A percentile compares a stretch with the other conserved stretches of the same genome.
These are phyloP conservation scores for Hirschfeldia incana DNA, from an alignment of 345 rosid genomes.

Conservation along the genomic window DNA sequence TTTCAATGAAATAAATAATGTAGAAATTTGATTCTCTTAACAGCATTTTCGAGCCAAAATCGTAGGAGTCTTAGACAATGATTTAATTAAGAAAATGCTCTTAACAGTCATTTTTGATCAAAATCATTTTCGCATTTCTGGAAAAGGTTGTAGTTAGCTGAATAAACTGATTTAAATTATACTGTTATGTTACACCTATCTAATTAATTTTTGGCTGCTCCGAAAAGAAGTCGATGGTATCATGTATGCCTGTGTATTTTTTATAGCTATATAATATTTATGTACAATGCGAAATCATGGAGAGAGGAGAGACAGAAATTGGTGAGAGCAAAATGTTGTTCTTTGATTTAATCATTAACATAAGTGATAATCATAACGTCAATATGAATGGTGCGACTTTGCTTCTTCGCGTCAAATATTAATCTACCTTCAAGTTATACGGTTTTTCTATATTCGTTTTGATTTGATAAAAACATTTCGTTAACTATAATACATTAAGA, in stretches of 20 bases:
- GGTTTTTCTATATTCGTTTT: background rate
- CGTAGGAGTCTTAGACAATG: background rate
- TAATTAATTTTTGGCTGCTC: background rate
- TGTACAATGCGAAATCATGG: conserved; percentile 14
- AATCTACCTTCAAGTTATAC: background rate
- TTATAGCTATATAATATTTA: background rate
- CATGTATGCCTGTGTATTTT: background rate
- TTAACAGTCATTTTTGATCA: background rate
- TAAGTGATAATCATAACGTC: conserved; percentile 7
- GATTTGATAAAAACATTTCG: background rate
- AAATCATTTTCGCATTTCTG: background rate
- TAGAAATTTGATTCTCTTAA: background rate
- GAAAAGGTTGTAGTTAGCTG: background rate
- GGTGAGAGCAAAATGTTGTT: conserved; percentile 28
- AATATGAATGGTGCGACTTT: conserved; percentile 25
- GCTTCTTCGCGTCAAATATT: conserved; percentile 18
- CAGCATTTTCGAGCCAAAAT: background rate
- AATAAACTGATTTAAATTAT: background rate
- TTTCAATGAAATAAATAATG: background rate
- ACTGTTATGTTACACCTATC: background rate
- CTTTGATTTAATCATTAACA: conserved; percentile 19
- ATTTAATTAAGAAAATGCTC: background rate
- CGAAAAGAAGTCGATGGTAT: background rate
- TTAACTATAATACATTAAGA: background rate
- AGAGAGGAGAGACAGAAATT: conserved; percentile 18